Evolutionary conservation across 202 grass and related monocot species (phyloP), one percentile per base, ranked within the genome.

Genomic region (Setaria viridis): DNA sequence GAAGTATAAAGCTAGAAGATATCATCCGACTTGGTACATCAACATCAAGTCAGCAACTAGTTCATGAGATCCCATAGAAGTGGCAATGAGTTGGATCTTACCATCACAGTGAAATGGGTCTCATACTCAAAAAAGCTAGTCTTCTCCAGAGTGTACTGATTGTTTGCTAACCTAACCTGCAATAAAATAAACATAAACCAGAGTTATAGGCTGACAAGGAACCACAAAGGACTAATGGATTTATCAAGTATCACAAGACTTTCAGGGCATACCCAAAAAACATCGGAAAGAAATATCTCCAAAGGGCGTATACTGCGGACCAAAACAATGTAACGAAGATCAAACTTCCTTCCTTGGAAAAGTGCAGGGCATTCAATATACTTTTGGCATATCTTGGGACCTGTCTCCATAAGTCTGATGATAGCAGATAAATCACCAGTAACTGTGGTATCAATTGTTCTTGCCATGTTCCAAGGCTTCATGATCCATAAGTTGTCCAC

Each of bases 21-120:
- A 45, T 49, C 55, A 64, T 47, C 64, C 66, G 4, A 41, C 48
- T 64, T 65, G 43, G 55, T 49, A 47, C 62, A 74, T 75, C 33
- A 45, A 37, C 8, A 62, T 25, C 11, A 30, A 63, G 60, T 15
- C 21, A 75, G 6, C 42, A 72, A 64, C 50, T 43, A 62, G 67
- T 53, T 62, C 67, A 87, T 54, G 72, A 17, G 7, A 73, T 35
- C n/a, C 46, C 41, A 68, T 39, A 63, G 33, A 89, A 32, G 63
- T 43, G 35, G 54, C 4, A 81, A 20, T 49, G 57, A 82, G 64
- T 56, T 50, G 69, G 29, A 79, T 59, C 72, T 90, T 89, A 94
- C 95, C 95, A 98, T 98, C 75, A 98, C 96, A 45, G 93, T 98
- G 62, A 98, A 98, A 92, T 98, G 96, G 73, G 93, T 98, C 88